Evolutionary conservation across 2,329 filamentous ascomycete genomes (phyloP).

Genomic region (Lizonia empirigonia): DNA sequence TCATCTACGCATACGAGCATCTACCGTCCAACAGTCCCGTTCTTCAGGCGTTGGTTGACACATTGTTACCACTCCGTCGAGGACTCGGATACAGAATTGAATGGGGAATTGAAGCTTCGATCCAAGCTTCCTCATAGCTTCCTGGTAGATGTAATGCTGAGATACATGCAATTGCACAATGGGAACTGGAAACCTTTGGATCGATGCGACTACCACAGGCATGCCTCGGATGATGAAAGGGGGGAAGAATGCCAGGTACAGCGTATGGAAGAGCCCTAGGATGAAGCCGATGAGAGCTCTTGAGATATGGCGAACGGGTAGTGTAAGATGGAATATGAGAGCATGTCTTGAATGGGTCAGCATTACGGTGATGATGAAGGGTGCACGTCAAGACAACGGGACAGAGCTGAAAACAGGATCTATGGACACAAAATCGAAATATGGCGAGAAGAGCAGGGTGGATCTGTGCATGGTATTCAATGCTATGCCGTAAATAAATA

Average conservation of each 20-base stretch:
- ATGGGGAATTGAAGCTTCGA: background rate
- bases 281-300: background rate
- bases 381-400: background rate
- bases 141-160: slow-evolving; percentile 5
- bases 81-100: background rate
- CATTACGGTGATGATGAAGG: too few relatives aligned
- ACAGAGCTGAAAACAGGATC: background rate
- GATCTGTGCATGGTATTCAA: slow-evolving; percentile 18
- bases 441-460: background rate
- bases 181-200: background rate
- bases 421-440: background rate
- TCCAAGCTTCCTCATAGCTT: slow-evolving; percentile 2
- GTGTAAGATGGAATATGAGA: too few relatives aligned
- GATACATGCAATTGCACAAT: slow-evolving; percentile 1
- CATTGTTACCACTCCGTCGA: background rate
- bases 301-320: too few relatives aligned
- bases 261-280: background rate
- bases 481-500: slow-evolving; percentile 19
- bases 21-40: slow-evolving; percentile 12
- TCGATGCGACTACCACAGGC: slow-evolving; percentile 15
- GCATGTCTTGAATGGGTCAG: too few relatives aligned
- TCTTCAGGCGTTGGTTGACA: slow-evolving; percentile 16
- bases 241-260: background rate
- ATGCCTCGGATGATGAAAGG: background rate
- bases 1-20: slow-evolving; percentile 16